Base-by-base conservation (phyloP, 2,329 filamentous ascomycete genomes). In the Fusarium secorum region DNA sequence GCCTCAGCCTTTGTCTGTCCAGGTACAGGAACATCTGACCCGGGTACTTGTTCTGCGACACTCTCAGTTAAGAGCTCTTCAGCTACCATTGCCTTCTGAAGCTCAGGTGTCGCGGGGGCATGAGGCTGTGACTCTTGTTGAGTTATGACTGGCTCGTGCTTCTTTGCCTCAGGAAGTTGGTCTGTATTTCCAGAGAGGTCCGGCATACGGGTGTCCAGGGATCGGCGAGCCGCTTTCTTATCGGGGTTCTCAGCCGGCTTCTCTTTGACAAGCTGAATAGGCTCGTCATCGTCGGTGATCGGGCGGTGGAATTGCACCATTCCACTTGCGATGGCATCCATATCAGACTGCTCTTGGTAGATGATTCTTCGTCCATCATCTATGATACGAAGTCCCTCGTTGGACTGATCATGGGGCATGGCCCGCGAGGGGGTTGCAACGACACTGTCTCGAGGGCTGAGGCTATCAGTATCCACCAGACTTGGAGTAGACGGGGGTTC, bases 381-480 rank as follows among this genome's bases (percentile, higher is more conserved):
- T 28, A 76, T 38, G 33, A 77, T 75, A 20, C 73, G 70, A 45
- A 77, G 59, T 51, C 75, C 75, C 42, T 76, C 74, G 30, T 75
- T 77, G 51, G 75, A 75, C 53, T 77, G 75, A 51, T 72, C 71
- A 32, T 74, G 72, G 46, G 69, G 41, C 33, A 55, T 44, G 11
- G 51, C 54, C 49, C 75, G 66, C 45, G 75, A 75, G 46, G 74
- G 75, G 24, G 75, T 77, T 48, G 66, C 74, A 53, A 74, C 30
- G 30, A 76, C 44, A 67, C 74, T 78, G 28, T 78, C 76, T 65
- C 71, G 76, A 30, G 70, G 76, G 61, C 74, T 75, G 67, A 77
- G 53, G 60, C 76, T 78, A 72, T 76, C 76, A 70, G 76, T 78
- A 74, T 77, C 76, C 48, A 73, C 75, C 61, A 78, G 59, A 38